These are phyloP conservation scores for Platanthera guangdongensis DNA, from an alignment of 106 monocot species.

Conservation along the genomic window DNA sequence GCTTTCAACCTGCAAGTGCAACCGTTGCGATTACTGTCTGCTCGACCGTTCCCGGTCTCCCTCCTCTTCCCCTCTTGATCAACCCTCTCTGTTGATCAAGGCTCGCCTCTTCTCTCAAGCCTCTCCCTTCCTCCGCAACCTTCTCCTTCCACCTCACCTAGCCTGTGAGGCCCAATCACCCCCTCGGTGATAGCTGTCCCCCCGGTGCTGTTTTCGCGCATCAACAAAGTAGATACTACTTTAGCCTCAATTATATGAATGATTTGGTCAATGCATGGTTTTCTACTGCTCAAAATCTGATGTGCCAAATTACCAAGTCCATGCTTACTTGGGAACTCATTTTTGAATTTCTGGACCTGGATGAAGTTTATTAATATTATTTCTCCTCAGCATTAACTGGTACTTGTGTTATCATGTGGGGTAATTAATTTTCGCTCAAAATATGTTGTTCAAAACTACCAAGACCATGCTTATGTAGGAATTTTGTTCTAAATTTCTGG, in stretches of 20 bases:
- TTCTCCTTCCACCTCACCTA: too few relatives aligned
- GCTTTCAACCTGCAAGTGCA: too few relatives aligned
- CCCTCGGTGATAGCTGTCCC: too few relatives aligned
- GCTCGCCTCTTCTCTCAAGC: too few relatives aligned
- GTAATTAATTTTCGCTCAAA: slow-evolving; percentile 2
- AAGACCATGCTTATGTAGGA: background rate
- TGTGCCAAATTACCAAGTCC: background rate
- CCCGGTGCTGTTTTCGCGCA: too few relatives aligned
- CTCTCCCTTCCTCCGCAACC: too few relatives aligned
- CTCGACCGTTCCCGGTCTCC: too few relatives aligned
- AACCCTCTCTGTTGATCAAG: too few relatives aligned
- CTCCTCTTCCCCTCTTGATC: too few relatives aligned
- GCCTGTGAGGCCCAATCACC: too few relatives aligned
- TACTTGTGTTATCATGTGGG: background rate
- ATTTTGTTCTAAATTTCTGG: background rate
- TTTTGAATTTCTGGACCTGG: background rate
- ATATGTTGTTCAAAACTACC: background rate
- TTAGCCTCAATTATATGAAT: background rate
- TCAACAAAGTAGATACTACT: background rate
- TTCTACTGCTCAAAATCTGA: background rate
- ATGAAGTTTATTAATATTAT: background rate
- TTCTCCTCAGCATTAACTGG: background rate
- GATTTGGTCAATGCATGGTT: background rate
- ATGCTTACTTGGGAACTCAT: background rate
- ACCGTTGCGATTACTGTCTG: too few relatives aligned